Base-by-base conservation (phyloP, 2,329 filamentous ascomycete species). In the Cordyceps pruinosa region DNA sequence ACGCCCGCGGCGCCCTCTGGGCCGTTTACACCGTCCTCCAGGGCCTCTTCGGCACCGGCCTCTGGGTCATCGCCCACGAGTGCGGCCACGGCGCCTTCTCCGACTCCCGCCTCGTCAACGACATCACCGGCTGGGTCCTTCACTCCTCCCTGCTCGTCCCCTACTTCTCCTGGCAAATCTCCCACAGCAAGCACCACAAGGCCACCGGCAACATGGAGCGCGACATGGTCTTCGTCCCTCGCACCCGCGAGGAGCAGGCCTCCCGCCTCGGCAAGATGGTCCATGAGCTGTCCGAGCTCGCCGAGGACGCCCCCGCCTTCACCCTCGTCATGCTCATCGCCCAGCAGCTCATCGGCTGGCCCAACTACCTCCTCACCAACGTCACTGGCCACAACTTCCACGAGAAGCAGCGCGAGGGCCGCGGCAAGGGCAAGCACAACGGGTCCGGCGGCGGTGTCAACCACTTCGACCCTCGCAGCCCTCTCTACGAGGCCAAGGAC, bases 91-190 rank as follows among this genome's bases (percentile, higher is more conserved):
- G 94, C 73, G 87, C 94, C 60, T 97, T 99, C 80, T 97, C 94
- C 44, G 79, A 89, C n/a, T 97, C 89, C 67, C 93, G 89, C 78
- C 77, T 84, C 12, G 75, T 97, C 70, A 97, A 97, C 78, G 91
- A 97, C 74, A 84, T 89, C 26, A 90, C 94, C 58, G 93, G 93
- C 68, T 97, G 90, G 89, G 73, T 96, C 70, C 84, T 90, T 66
- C 93, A 97, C 78, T 96, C 92, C 37, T 74, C 85, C 45, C 84
- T 97, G 39, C 80, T 97, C 57, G 93, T 99, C 49, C 94, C 94
- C 23, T 99, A 97, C 79, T 99, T 97, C 79, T 96, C 90, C 71
- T 99, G 94, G 94, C 96, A 99, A 79, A 92, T 97, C 75, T 96
- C 91, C 64, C 94, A 99, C 78, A 89, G 90, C 79, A 96, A 96